Conservation (phyloP, 2,329 filamentous ascomycete species). For the Thyridium curvatum region DNA sequence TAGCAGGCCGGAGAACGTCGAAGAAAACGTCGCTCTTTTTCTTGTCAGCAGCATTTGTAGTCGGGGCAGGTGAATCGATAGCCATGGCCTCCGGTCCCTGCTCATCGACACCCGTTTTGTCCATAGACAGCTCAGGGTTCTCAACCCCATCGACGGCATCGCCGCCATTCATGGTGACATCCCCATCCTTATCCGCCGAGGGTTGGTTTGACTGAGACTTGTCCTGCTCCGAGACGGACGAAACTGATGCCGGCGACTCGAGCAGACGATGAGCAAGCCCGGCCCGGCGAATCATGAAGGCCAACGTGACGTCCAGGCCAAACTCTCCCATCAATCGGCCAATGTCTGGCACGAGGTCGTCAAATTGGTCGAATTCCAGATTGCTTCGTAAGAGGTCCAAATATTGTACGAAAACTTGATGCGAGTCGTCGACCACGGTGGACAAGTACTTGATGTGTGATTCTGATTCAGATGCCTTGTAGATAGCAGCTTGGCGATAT, state of each 20-base stretch:
- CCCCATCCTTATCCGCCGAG: neutral
- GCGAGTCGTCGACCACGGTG: constrained; percentile 84
- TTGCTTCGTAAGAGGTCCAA: constrained; percentile 83
- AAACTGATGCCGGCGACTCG: too few species aligned
- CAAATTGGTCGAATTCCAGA: constrained; percentile 69
- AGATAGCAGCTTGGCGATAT: constrained; percentile 81
- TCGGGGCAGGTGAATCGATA: constrained; percentile 13
- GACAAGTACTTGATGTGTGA: constrained; percentile 85
- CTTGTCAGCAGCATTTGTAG: constrained; percentile 11
- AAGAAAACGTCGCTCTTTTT: constrained; percentile 48
- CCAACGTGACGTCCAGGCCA: constrained; percentile 71
- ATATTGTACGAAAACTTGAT: constrained; percentile 79
- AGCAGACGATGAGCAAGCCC: constrained; percentile 46
- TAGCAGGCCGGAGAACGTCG: constrained; percentile 67
- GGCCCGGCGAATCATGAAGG: constrained; percentile 75
- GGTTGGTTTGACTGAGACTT: too few species aligned
- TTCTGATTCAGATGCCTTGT: constrained; percentile 61
- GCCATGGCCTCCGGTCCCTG: constrained; percentile 14
- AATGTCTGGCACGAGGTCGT: constrained; percentile 69
- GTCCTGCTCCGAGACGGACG: too few species aligned
- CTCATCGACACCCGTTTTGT: constrained; percentile 21
- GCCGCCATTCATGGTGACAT: constrained; percentile 23
- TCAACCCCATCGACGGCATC: constrained; percentile 3
- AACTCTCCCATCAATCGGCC: constrained; percentile 69
- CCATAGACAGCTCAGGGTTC: constrained; percentile 14